Evolutionary conservation across 78 protist species (phyloP).

Genomic region (Emiliania huxleyi): DNA sequence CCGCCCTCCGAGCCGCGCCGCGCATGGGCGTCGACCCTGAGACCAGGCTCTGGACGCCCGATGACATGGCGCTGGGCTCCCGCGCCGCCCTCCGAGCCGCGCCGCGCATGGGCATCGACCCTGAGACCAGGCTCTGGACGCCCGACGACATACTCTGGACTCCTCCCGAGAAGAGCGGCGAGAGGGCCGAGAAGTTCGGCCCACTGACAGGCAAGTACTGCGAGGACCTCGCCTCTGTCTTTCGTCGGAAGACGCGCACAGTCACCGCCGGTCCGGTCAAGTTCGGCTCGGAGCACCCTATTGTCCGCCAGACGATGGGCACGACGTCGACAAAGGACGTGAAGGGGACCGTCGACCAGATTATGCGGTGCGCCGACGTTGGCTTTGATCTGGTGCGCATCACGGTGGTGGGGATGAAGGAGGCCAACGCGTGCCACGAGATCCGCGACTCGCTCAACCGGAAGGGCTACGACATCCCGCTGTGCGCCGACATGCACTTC

Average conservation of each 20-base stretch:
- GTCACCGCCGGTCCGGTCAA: not conserved
- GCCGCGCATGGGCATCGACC: no score
- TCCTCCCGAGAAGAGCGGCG: no score
- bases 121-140: no score
- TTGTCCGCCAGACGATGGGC: constrained; percentile 48
- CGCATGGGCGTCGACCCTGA: no score
- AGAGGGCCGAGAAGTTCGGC: no score
- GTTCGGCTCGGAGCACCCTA: constrained; percentile 46
- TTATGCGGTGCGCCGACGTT: constrained; percentile 43
- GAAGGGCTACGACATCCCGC: constrained; percentile 11
- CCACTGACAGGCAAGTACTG: no score
- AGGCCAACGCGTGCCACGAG: constrained; percentile 37
- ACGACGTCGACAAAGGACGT: constrained; percentile 40
- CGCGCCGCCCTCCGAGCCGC: no score
- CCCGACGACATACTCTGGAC: no score
- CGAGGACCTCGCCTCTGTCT: no score
- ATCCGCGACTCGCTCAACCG: constrained; percentile 32
- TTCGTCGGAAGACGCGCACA: constrained; percentile 26
- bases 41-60: no score
- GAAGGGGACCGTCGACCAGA: constrained; percentile 16
- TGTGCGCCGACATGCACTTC: constrained; percentile 51
- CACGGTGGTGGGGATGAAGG: constrained; percentile 39
- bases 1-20: no score
- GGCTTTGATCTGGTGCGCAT: constrained; percentile 47
- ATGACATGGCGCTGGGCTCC: no score